phyloP scores from a whole-genome alignment of 768 basidiomycete genomes.

The Russula brevipes region DNA sequence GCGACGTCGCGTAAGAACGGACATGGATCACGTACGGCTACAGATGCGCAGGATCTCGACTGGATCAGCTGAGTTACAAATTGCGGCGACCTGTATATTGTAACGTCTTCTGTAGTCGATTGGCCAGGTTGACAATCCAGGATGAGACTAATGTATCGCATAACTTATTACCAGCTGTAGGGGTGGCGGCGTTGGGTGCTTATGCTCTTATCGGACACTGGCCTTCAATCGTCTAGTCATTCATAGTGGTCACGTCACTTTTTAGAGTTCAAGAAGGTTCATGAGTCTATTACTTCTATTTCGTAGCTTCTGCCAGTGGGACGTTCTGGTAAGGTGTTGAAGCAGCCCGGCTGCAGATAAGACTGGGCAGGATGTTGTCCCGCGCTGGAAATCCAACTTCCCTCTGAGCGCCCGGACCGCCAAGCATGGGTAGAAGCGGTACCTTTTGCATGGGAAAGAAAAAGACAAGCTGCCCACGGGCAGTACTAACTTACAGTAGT shows the following conservation, averaged over 20 bases:
- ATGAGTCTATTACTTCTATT: too few relatives aligned
- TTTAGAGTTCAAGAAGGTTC: too few relatives aligned
- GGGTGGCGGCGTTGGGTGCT: background rate
- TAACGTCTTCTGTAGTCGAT: background rate
- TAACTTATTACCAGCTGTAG: slow-evolving; percentile 8
- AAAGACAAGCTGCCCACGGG: too few relatives aligned
- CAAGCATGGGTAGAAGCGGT: too few relatives aligned
- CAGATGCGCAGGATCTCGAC: slow-evolving; percentile 15
- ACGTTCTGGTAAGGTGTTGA: too few relatives aligned
- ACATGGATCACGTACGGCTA: slow-evolving; percentile 10
- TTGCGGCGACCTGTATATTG: background rate
- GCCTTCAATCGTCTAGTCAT: background rate
- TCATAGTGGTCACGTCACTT: background rate
- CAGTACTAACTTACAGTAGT: too few relatives aligned
- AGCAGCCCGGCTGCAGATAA: too few relatives aligned
- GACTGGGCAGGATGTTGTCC: too few relatives aligned
- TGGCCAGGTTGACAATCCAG: background rate
- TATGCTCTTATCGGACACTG: background rate
- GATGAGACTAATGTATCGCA: slow-evolving; percentile 11
- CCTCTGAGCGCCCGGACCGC: too few relatives aligned
- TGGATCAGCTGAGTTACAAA: slow-evolving; percentile 12
- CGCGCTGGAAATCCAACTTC: too few relatives aligned
- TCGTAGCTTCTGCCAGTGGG: too few relatives aligned
- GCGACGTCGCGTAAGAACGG: slow-evolving; percentile 26
- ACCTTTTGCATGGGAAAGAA: too few relatives aligned